Evolutionary conservation across 2,329 filamentous ascomycete genomes (phyloP).

Genomic region (Waltergamsia citrina): DNA sequence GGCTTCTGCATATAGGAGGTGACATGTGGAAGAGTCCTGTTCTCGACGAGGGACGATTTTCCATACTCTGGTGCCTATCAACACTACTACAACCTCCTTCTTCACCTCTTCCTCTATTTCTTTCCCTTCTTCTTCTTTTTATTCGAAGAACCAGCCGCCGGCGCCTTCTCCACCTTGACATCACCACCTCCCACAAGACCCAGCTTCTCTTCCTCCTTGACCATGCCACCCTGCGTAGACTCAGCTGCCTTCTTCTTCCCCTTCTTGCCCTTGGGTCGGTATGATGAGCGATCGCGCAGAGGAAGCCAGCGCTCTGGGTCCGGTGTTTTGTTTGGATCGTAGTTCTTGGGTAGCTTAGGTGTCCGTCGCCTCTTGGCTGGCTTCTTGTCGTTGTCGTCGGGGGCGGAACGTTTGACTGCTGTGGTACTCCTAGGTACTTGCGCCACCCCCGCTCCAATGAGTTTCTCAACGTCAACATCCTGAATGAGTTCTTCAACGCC

Average conservation of each 20-base stretch:
- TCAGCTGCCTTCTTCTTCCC: constrained; percentile 74
- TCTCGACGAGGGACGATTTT: too few species aligned
- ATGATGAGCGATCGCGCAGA: constrained; percentile 78
- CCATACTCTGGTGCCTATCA: too few species aligned
- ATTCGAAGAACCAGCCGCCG: constrained; percentile 26
- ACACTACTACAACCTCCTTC: too few species aligned
- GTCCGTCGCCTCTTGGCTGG: constrained; percentile 47
- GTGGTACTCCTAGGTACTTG: constrained; percentile 22
- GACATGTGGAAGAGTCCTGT: too few species aligned
- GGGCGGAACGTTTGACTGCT: constrained; percentile 38
- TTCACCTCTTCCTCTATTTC: too few species aligned
- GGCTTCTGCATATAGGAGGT: too few species aligned
- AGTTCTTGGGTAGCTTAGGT: constrained; percentile 61
- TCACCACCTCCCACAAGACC: constrained; percentile 55
- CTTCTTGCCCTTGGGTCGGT: constrained; percentile 86
- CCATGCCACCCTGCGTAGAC: constrained; percentile 76
- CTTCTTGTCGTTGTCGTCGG: constrained; percentile 20
- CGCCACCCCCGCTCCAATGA: constrained; percentile 57
- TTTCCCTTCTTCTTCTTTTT: constrained; percentile 45
- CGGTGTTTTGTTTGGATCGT: constrained; percentile 66
- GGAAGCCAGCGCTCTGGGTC: constrained; percentile 94
- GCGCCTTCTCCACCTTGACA: constrained; percentile 55
- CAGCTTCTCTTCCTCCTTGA: constrained; percentile 62
- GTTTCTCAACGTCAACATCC: constrained; percentile 48
- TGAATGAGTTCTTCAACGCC: constrained; percentile 51